Evolutionary conservation across 108 stramenopile genomes (phyloP), one percentile per base, ranked within the genome.

Genomic region (Discostella pseudostelligera): DNA sequence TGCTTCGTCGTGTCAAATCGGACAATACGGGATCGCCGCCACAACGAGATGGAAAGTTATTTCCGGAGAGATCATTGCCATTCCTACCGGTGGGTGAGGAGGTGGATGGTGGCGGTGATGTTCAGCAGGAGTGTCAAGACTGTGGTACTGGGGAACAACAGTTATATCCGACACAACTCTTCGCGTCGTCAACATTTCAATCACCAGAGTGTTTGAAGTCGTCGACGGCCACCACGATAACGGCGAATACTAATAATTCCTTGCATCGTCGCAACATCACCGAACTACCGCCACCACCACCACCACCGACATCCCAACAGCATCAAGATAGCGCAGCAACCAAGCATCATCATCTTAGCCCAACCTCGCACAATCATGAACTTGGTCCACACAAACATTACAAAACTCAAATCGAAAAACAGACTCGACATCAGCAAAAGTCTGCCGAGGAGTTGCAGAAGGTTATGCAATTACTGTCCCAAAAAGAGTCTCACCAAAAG

Each of bases 381-480:
- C 45, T 56, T 39, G 75, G 75, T 17, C 75, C 67, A 12, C 67
- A 63, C 55, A 76, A 76, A 42, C 75, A 76, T 20, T 76, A 76
- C 67, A 69, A 67, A 36, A 67, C 68, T 42, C 75, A 76, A 59
- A 58, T 76, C 22, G 62, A 69, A 59, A 76, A 76, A 47, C 75
- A 64, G 17, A 67, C 67, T 13, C 62, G 68, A 50, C 46, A 69
- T 40, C 67, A 68, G 57, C 67, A 69, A 39, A 69, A 63, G 58
- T 64, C 75, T 0, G 56, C 62, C 57, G 75, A 76, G 35, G 75
- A 76, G 51, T 54, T 48, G 47, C 60, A 62, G 32, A 69, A 69
- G 40, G 58, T 76, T 5, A 59, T 40, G 49, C 47, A 56, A 16
- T 25, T 76, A 3, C 22, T 69, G 7, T 45, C 67, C 17, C 22